Conservation (phyloP, 805 yeast species). For the Saturnispora mendoncae region DNA sequence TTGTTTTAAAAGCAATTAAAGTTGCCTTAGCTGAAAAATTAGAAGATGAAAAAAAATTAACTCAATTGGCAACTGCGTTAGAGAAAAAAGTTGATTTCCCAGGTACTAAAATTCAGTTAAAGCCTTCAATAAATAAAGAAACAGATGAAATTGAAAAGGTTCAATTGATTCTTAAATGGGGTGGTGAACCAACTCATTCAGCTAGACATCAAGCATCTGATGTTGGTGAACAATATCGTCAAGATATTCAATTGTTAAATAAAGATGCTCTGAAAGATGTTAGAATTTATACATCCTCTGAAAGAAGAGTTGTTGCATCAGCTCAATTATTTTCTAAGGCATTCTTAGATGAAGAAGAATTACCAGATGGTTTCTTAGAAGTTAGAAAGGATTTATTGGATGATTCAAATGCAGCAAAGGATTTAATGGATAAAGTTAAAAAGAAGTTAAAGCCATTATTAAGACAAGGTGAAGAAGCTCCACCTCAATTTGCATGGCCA, state of each 20-base stretch:
- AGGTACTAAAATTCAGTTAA: conserved; percentile 92
- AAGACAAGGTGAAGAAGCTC: conserved; percentile 94
- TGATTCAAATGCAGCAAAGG: conserved; percentile 97
- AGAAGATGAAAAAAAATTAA: conserved; percentile 73
- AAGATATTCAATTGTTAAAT: conserved; percentile 79
- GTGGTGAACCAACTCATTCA: conserved; percentile 98
- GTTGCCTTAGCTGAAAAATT: conserved; percentile 70
- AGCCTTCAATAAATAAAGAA: conserved; percentile 67
- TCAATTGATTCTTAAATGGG: conserved; percentile 95
- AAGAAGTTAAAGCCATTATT: conserved; percentile 90
- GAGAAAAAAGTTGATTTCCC: conserved; percentile 86
- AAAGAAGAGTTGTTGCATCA: conserved; percentile 86
- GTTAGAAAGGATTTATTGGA: conserved; percentile 87
- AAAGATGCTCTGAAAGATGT: conserved; percentile 78
- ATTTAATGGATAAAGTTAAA: conserved; percentile 93
- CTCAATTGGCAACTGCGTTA: conserved; percentile 70
- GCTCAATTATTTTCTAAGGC: conserved; percentile 81
- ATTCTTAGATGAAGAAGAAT: conserved; percentile 57
- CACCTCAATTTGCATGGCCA: conserved; percentile 98
- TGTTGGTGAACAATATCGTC: conserved; percentile 91
- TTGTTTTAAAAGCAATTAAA: conserved; percentile 76
- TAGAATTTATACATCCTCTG: conserved; percentile 83
- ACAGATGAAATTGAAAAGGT: conserved; percentile 76
- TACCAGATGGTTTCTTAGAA: conserved; percentile 70
- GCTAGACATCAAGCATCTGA: conserved; percentile 92